Conservation (phyloP, 768 basidiomycete genomes). For the Daedalea quercina region DNA sequence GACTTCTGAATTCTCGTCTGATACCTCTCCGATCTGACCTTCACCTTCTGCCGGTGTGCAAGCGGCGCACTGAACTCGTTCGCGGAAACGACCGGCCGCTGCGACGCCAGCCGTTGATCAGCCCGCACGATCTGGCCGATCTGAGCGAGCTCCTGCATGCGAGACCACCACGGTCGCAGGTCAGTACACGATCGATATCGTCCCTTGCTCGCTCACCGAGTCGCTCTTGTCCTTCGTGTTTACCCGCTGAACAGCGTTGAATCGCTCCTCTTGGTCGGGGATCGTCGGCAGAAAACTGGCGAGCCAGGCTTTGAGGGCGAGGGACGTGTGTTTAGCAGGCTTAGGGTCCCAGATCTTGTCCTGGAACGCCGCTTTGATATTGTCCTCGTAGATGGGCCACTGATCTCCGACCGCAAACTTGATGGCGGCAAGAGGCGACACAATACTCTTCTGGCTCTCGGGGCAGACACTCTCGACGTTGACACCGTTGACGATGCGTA, state of each 20-base stretch:
- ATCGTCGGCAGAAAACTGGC: slow-evolving; percentile 32
- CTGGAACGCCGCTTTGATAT: slow-evolving; percentile 17
- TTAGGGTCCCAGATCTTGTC: slow-evolving; percentile 10
- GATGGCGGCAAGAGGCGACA: slow-evolving; percentile 37
- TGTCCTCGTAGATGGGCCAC: slow-evolving; percentile 12
- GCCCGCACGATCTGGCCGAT: slow-evolving; percentile 15
- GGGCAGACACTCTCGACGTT: slow-evolving; percentile 52
- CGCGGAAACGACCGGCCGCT: slow-evolving; percentile 20
- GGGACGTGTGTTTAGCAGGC: slow-evolving; percentile 3
- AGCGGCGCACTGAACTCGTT: slow-evolving; percentile 14
- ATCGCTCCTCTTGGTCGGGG: slow-evolving; percentile 32
- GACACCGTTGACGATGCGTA: slow-evolving; percentile 43
- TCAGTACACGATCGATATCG: not conserved
- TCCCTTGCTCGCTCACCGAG: slow-evolving; percentile 26
- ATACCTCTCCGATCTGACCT: slow-evolving; percentile 20
- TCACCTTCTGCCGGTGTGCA: slow-evolving; percentile 12
- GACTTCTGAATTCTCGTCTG: slow-evolving; percentile 21
- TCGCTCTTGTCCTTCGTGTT: slow-evolving; percentile 33
- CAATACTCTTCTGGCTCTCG: slow-evolving; percentile 19
- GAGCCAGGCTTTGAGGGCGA: slow-evolving; percentile 25
- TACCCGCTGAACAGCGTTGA: slow-evolving; percentile 37
- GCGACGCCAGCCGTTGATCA: slow-evolving; percentile 21
- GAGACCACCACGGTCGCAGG: not conserved
- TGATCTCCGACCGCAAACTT: slow-evolving; percentile 19
- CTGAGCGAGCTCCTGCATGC: slow-evolving; percentile 9